Evolutionary conservation across 202 grass and related monocot species (phyloP), one percentile per base, ranked within the genome.

Genomic region (Brachypodium distachyon): DNA sequence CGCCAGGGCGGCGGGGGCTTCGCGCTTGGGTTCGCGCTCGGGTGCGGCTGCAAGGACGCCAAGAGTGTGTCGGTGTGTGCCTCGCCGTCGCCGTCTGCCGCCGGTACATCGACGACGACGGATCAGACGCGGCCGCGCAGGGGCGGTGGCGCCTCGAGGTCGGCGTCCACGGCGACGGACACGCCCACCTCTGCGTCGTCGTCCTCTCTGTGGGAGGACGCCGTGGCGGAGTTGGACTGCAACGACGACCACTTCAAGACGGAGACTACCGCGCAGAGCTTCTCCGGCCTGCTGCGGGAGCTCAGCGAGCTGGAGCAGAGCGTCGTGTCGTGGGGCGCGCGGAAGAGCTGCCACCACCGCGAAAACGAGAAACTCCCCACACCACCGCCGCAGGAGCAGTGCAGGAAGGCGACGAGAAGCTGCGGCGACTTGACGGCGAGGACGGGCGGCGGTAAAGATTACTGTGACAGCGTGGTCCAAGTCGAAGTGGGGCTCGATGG

Each of bases 281-380:
- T 97, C 68, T 88, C 91, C 26, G 79, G 87, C 71, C 87, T 97
- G 22, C 88, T 94, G 31, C 88, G 79, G 40, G 85, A 94, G 81
- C 91, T 97, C 72, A 84, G 53, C 49, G 89, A 97, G 72, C 86
- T 97, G 50, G 94, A 97, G 79, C 78, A 72, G 72, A 94, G 51
- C 72, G 88, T 97, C 21, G 75, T 82, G 70, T 83, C 88, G 3
- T 97, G 80, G 80, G 83, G 87, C n/a, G n/a, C n/a, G 9, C 72
- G 46, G 75, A 79, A 83, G 61, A 43, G 31, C 4, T 41, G 44
- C 51, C 38, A 48, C 55, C 2, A 0, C 18, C 34, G 60, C 29
- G 37, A n/a, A n/a, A n/a, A 42, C 12, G 4, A 36, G 32, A 61
- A 61, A 21, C 29, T n/a, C 1, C n/a, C 58, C 6, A 16, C 54